phyloP scores from a whole-genome alignment of 2,329 filamentous ascomycete genomes.

The Alternaria incomplexa region DNA sequence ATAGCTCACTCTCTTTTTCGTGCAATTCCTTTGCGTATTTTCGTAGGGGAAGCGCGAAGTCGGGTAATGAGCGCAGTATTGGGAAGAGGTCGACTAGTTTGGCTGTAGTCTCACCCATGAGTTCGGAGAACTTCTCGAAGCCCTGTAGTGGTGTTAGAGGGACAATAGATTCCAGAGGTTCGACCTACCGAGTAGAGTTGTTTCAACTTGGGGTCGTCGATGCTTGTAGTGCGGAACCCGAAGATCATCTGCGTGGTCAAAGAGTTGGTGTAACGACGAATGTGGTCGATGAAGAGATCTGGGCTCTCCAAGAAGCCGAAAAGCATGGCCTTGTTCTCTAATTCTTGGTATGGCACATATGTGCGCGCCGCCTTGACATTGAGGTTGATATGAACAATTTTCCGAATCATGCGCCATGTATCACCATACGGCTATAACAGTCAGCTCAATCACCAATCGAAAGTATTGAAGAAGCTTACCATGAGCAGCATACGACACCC shows the following conservation, averaged over 20 bases:
- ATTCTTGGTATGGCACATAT: conserved; percentile 59
- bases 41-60: conserved; percentile 39
- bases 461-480: background rate
- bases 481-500: conserved; percentile 18
- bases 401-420: conserved; percentile 25
- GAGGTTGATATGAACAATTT: conserved; percentile 24
- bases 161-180: too few relatives aligned
- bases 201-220: conserved; percentile 22
- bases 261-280: conserved; percentile 57
- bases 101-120: conserved; percentile 52
- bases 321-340: conserved; percentile 64
- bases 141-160: conserved; percentile 49
- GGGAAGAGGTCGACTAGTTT: conserved; percentile 57
- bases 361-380: conserved; percentile 25
- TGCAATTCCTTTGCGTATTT: conserved; percentile 53
- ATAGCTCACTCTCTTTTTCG: conserved; percentile 48
- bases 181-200: too few relatives aligned
- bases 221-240: conserved; percentile 45
- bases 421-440: conserved; percentile 16
- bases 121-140: conserved; percentile 50
- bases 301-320: conserved; percentile 55
- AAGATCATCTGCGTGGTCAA: conserved; percentile 59
- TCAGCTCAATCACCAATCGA: background rate
- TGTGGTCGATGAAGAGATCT: conserved; percentile 51
- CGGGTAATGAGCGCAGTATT: conserved; percentile 49